A percentile compares a stretch with the other conserved stretches of the same genome.
phyloP scores from a whole-genome alignment of 208 protist species.

The Trypanosoma congolense region DNA sequence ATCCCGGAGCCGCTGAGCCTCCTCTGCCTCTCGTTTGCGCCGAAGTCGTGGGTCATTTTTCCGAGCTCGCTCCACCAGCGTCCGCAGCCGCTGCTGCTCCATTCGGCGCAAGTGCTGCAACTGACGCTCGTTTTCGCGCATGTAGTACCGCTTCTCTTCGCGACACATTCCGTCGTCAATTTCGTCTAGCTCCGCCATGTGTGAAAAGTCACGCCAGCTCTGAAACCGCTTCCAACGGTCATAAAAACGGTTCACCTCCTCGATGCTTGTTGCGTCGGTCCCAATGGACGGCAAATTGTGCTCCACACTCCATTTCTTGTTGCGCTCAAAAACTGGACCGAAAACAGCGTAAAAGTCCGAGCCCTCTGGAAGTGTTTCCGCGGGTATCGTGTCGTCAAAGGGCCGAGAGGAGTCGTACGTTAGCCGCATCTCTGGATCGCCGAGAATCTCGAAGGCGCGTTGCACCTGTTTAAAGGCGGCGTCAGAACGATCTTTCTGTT shows the following conservation, averaged over 20 bases:
- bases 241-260: conserved; percentile 92
- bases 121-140: conserved; percentile 93
- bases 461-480: conserved; percentile 92
- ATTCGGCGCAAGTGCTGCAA: conserved; percentile 75
- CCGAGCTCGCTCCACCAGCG: conserved; percentile 85
- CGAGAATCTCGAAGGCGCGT: conserved; percentile 93
- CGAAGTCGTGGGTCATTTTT: conserved; percentile 91
- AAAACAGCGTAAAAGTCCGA: conserved; percentile 90
- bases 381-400: conserved; percentile 93
- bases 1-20: conserved; percentile 59
- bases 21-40: conserved; percentile 71
- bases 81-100: conserved; percentile 86
- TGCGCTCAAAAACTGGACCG: conserved; percentile 89
- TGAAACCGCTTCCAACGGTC: conserved; percentile 93
- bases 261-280: conserved; percentile 42
- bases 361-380: conserved; percentile 36
- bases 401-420: conserved; percentile 93
- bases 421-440: conserved; percentile 78
- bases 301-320: conserved; percentile 84
- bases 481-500: conserved; percentile 82
- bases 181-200: conserved; percentile 90
- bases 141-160: conserved; percentile 97
- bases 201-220: conserved; percentile 95
- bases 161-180: conserved; percentile 89
- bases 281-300: conserved; percentile 73